These are phyloP conservation scores for Phlebopus sp. DNA, from an alignment of 1,284 basidiomycete species.

Conservation along the genomic window DNA sequence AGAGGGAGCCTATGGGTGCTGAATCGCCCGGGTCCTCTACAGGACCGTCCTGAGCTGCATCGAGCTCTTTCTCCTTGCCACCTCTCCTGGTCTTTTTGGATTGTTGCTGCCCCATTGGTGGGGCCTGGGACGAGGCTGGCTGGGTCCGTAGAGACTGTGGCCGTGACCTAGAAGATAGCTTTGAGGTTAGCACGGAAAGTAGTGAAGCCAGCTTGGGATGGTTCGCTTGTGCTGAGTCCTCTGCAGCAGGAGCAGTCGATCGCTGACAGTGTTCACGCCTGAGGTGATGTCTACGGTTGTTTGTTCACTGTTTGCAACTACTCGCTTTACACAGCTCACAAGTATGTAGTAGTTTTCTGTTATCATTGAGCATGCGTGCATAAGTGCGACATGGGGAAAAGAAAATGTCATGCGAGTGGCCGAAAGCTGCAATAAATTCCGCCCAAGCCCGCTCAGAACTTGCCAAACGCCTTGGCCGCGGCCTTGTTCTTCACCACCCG, in stretches of 20 bases:
- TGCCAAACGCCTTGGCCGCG: constrained; percentile 85
- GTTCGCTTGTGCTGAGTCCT: constrained; percentile 2
- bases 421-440: constrained; percentile 18
- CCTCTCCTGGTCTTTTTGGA: constrained; percentile 76
- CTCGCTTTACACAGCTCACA: too few species aligned
- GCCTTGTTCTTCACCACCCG: constrained; percentile 91
- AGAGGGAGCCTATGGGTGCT: constrained; percentile 41
- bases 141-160: constrained; percentile 59
- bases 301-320: constrained; percentile 33
- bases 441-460: constrained; percentile 67
- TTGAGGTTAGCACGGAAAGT: constrained; percentile 68
- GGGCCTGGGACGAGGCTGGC: constrained; percentile 38
- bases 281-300: constrained; percentile 24
- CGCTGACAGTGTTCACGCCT: constrained; percentile 17
- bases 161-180: constrained; percentile 62
- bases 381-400: constrained; percentile 33
- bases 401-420: constrained; percentile 25
- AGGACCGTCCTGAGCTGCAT: constrained; percentile 31
- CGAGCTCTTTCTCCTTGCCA: constrained; percentile 59
- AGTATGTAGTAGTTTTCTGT: too few species aligned
- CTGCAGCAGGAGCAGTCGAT: constrained; percentile 26
- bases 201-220: constrained; percentile 70
- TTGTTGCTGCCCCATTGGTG: constrained; percentile 72
- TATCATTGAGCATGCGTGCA: constrained; percentile 33
- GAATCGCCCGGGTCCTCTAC: constrained; percentile 21